These are phyloP conservation scores for Ganoderma resinaceum DNA, from an alignment of 1,284 basidiomycete species.

Conservation along the genomic window DNA sequence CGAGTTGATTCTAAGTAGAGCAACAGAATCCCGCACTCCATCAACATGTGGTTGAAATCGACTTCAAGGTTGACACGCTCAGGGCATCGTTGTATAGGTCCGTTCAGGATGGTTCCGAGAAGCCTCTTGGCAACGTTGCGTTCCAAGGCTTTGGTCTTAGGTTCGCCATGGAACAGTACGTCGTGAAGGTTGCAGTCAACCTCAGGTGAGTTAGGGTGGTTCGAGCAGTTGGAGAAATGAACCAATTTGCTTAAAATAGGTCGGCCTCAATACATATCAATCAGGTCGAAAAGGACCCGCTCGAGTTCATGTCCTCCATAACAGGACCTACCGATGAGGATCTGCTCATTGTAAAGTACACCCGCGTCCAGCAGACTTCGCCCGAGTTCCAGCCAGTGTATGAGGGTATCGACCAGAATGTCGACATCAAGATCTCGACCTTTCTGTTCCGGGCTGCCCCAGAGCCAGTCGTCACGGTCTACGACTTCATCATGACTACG, in stretches of 20 bases:
- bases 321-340: slow-evolving; percentile 62
- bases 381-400: slow-evolving; percentile 88
- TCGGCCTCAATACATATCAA: slow-evolving; percentile 76
- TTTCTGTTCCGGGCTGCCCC: slow-evolving; percentile 92
- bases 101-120: slow-evolving; percentile 66
- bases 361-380: slow-evolving; percentile 82
- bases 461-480: slow-evolving; percentile 90
- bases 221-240: neutral
- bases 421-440: slow-evolving; percentile 92
- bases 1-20: slow-evolving; percentile 6
- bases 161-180: slow-evolving; percentile 81
- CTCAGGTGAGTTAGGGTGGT: slow-evolving; percentile 62
- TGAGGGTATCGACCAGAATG: slow-evolving; percentile 89
- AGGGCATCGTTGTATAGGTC: slow-evolving; percentile 85
- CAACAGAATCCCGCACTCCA: slow-evolving; percentile 63
- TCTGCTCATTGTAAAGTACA: slow-evolving; percentile 87
- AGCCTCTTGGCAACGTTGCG: slow-evolving; percentile 79
- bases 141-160: slow-evolving; percentile 84
- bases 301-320: slow-evolving; percentile 83
- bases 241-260: slow-evolving; percentile 44
- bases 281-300: slow-evolving; percentile 62
- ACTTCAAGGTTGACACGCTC: slow-evolving; percentile 91
- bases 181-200: slow-evolving; percentile 89
- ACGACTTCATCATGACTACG: slow-evolving; percentile 98
- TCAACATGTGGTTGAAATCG: slow-evolving; percentile 89